Conservation (phyloP, 805 yeast genomes). For the Zygosaccharomyces rouxii region DNA sequence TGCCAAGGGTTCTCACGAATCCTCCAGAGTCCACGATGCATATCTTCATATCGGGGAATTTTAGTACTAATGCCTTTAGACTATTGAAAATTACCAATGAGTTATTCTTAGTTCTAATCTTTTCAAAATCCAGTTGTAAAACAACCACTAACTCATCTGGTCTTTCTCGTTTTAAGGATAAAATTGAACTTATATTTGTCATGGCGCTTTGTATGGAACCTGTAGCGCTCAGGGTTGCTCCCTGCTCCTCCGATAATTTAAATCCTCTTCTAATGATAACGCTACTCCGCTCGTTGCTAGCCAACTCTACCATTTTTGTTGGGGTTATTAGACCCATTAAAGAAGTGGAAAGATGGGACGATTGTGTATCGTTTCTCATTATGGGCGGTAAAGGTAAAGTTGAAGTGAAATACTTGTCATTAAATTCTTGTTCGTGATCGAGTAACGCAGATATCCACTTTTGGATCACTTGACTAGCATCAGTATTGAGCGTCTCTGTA, state of each 20-base stretch:
- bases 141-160: slow-evolving; percentile 29
- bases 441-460: slow-evolving; percentile 42
- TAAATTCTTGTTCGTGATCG: slow-evolving; percentile 32
- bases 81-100: slow-evolving; percentile 19
- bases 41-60: slow-evolving; percentile 15
- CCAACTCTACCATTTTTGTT: slow-evolving; percentile 18
- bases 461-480: slow-evolving; percentile 33
- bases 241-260: slow-evolving; percentile 6
- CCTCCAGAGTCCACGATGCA: slow-evolving; percentile 25
- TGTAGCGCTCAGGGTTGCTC: not conserved
- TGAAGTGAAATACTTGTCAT: slow-evolving; percentile 31
- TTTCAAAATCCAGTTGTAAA: slow-evolving; percentile 27
- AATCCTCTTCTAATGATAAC: slow-evolving; percentile 26
- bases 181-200: slow-evolving; percentile 29
- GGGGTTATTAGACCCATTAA: slow-evolving; percentile 21
- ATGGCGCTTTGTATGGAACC: slow-evolving; percentile 20
- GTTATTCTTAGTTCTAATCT: slow-evolving; percentile 12
- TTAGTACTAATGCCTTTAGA: slow-evolving; percentile 23
- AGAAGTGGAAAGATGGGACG: slow-evolving; percentile 6
- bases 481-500: slow-evolving; percentile 26
- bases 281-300: slow-evolving; percentile 19
- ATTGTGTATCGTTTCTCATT: slow-evolving; percentile 6
- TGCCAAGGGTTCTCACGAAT: slow-evolving; percentile 12
- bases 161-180: slow-evolving; percentile 27
- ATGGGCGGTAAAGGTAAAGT: slow-evolving; percentile 28